phyloP scores from a whole-genome alignment of 2,329 filamentous ascomycete genomes.

The Biscogniauxia marginata region DNA sequence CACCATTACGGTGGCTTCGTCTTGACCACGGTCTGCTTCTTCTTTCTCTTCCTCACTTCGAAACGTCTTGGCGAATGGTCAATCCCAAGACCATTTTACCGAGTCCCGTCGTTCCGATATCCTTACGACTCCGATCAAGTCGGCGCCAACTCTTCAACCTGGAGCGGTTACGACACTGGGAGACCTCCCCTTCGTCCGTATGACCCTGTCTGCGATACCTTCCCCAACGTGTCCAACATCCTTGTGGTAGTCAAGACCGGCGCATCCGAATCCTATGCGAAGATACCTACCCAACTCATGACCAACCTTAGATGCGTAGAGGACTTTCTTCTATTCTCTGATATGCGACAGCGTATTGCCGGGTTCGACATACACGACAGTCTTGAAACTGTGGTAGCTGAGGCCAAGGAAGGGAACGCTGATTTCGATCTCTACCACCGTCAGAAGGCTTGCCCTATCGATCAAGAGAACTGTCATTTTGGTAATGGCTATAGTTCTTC shows the following conservation, averaged over 20 bases:
- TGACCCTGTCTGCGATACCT: slow-evolving; percentile 30
- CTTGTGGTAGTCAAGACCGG: slow-evolving; percentile 58
- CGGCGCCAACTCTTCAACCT: slow-evolving; percentile 12
- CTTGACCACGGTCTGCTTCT: slow-evolving; percentile 28
- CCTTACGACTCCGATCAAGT: slow-evolving; percentile 2
- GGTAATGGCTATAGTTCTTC: slow-evolving; percentile 25
- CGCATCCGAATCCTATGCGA: slow-evolving; percentile 51
- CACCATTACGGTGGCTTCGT: slow-evolving; percentile 12
- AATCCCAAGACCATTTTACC: slow-evolving; percentile 30
- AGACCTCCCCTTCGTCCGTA: neutral
- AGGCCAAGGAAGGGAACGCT: slow-evolving; percentile 42
- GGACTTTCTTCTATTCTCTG: slow-evolving; percentile 57
- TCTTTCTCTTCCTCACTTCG: slow-evolving; percentile 35
- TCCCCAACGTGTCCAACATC: slow-evolving; percentile 46
- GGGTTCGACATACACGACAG: slow-evolving; percentile 46
- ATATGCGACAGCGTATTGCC: slow-evolving; percentile 49
- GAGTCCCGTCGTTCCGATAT: slow-evolving; percentile 4
- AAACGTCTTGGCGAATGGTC: slow-evolving; percentile 32
- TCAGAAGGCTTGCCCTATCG: slow-evolving; percentile 44
- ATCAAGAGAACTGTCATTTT: slow-evolving; percentile 44
- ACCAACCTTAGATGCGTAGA: slow-evolving; percentile 50
- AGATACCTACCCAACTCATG: slow-evolving; percentile 53
- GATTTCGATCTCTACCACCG: slow-evolving; percentile 52
- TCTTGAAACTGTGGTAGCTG: slow-evolving; percentile 43
- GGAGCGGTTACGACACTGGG: neutral